These are phyloP conservation scores for Aspergillus carlsbadensis DNA, from an alignment of 495 filamentous ascomycete genomes.

Conservation along the genomic window DNA sequence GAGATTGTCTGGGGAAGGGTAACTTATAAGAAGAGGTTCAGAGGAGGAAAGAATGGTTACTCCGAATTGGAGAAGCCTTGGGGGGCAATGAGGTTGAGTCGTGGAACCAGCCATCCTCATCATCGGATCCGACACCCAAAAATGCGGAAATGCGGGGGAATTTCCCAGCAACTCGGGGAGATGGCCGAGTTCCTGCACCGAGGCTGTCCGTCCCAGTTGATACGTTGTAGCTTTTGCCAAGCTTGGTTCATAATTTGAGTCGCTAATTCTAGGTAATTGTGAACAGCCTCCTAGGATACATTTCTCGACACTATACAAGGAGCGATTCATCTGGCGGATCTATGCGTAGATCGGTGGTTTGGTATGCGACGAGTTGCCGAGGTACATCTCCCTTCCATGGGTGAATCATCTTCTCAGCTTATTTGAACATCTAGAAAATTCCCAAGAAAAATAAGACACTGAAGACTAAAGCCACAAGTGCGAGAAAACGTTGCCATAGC, in stretches of 20 bases:
- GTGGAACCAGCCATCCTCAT: not conserved
- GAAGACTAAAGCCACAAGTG: too few species aligned
- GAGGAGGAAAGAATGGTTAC: not conserved
- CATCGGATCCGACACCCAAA: not conserved
- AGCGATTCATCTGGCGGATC: too few species aligned
- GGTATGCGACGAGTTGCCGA: too few species aligned
- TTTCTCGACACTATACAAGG: too few species aligned
- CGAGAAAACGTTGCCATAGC: too few species aligned
- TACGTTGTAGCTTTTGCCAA: not conserved
- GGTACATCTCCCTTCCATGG: not conserved
- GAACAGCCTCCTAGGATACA: too few species aligned
- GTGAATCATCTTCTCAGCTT: not conserved
- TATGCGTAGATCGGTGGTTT: too few species aligned
- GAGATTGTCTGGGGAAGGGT: not conserved
- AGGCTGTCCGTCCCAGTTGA: not conserved
- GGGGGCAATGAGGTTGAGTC: not conserved
- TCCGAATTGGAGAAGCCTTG: not conserved
- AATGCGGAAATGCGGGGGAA: slow-evolving; percentile 16
- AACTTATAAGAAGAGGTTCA: not conserved
- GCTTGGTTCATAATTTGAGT: not conserved
- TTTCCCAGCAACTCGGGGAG: slow-evolving; percentile 6
- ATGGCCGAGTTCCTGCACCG: slow-evolving; percentile 14
- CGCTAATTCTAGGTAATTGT: not conserved
- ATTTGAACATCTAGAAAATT: too few species aligned
- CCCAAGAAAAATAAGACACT: too few species aligned